Base-by-base conservation (phyloP, 2,329 filamentous ascomycete genomes). In the Cytospora mali region DNA sequence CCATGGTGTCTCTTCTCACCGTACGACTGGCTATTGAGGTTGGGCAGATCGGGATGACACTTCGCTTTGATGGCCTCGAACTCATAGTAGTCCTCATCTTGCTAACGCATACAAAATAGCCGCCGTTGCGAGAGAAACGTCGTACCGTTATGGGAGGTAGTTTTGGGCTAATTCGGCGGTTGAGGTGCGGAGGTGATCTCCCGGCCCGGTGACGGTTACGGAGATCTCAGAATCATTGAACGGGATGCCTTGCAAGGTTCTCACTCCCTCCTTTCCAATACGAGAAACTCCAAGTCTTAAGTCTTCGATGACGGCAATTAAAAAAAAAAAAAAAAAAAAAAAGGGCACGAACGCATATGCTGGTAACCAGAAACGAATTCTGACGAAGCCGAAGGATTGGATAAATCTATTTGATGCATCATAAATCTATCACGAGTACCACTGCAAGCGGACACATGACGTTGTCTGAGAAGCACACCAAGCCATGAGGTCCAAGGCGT, bases 1-100 rank as follows among this genome's bases (percentile, higher is more conserved):
- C n/a, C 68, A 33, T 13, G 3, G 31, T 33, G 9, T 33, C 14
- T 3, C 25, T 56, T 73, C 58, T 49, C 70, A 52, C 66, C 71
- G 23, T 66, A 62, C 18, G 67, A 68, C 23, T 33, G 14, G 31
- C 14, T 3, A 33, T 13, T 13, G 31, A 33, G 31, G 9, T 33
- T n/a, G 35, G 16, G 35, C 16, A 14, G 35, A 42, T 42, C 2
- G 14, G 16, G 16, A 42, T 18, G 16, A n/a, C 9, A 42, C 9
- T 33, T 9, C 31, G 31, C 14, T 33, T 13, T 33, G 31, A 13
- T 33, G 31, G 31, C 14, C 29, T 31, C 11, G 29, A 31, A 31
- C 29, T 31, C 9, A 6, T 33, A 9, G 31, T 13, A 13, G 31
- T 33, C 14, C 14, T 9, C 31, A 33, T 33, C 31, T 33, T 33